Conservation (phyloP, 108 stramenopile species). For the Pseudonitzschia multistriata region DNA sequence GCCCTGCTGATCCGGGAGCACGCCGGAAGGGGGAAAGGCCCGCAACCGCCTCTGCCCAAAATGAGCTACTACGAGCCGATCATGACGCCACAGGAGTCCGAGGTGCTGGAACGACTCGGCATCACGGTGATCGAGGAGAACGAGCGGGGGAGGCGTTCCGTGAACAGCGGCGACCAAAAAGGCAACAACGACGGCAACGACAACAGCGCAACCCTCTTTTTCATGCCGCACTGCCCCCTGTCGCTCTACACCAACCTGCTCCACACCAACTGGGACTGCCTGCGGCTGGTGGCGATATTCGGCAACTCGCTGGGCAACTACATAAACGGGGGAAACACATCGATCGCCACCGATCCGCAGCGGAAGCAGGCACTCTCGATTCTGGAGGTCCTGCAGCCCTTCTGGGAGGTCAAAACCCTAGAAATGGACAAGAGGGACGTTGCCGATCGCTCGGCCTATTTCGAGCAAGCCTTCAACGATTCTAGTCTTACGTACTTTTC, state of each 20-base stretch:
- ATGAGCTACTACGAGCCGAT: slow-evolving; percentile 40
- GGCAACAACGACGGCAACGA: slow-evolving; percentile 3
- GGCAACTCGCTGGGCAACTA: slow-evolving; percentile 38
- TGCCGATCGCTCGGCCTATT: slow-evolving; percentile 20
- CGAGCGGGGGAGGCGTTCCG: slow-evolving; percentile 35
- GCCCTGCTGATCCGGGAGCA: slow-evolving; percentile 16
- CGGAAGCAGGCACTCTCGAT: slow-evolving; percentile 6
- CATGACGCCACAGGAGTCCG: slow-evolving; percentile 27
- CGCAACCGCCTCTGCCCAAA: background rate
- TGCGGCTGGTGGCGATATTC: slow-evolving; percentile 18
- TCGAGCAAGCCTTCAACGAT: slow-evolving; percentile 50
- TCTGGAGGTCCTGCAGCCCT: slow-evolving; percentile 25
- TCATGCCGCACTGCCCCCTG: slow-evolving; percentile 57
- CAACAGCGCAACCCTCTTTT: slow-evolving; percentile 32
- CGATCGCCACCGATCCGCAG: background rate
- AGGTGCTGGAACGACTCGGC: slow-evolving; percentile 13
- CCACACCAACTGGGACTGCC: slow-evolving; percentile 33
- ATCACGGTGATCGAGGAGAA: slow-evolving; percentile 35
- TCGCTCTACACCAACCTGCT: slow-evolving; percentile 39
- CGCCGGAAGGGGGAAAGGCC: background rate
- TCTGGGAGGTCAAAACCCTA: slow-evolving; percentile 12
- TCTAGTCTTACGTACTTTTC: slow-evolving; percentile 28
- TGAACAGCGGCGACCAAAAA: slow-evolving; percentile 1
- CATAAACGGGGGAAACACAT: slow-evolving; percentile 16
- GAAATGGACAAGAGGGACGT: slow-evolving; percentile 16